phyloP scores from a whole-genome alignment of 1,284 basidiomycete species.

The Trametes polyzona region DNA sequence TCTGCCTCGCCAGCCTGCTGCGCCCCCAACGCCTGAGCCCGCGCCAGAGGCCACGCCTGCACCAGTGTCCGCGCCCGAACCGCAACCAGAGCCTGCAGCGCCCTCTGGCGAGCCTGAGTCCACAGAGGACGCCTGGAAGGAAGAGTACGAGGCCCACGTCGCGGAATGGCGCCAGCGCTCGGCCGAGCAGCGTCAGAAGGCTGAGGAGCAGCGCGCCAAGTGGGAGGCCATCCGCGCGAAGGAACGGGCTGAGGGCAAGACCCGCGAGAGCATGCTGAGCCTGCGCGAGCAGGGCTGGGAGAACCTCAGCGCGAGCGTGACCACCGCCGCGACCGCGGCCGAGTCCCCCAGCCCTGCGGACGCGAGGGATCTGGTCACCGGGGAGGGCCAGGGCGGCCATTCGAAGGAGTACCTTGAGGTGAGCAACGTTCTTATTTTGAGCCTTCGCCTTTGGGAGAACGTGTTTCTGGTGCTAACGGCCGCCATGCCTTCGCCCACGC shows the following conservation, averaged over 20 bases:
- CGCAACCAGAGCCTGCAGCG: not conserved
- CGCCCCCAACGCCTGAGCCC: constrained; percentile 20
- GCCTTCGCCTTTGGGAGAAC: not conserved
- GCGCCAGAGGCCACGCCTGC: constrained; percentile 19
- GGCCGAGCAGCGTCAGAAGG: constrained; percentile 74
- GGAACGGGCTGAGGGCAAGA: constrained; percentile 35
- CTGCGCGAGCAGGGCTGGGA: constrained; percentile 53
- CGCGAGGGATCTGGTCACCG: constrained; percentile 48
- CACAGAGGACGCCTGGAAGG: constrained; percentile 53
- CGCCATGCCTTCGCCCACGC: no score
- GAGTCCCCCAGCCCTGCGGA: constrained; percentile 43
- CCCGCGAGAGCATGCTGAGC: constrained; percentile 27
- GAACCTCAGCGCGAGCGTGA: constrained; percentile 43
- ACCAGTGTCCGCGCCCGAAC: constrained; percentile 10
- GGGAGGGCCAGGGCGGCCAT: constrained; percentile 44
- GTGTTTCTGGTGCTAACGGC: not conserved
- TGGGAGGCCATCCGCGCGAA: constrained; percentile 66
- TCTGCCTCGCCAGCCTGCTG: constrained; percentile 30
- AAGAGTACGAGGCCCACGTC: constrained; percentile 72
- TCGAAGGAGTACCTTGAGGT: constrained; percentile 34
- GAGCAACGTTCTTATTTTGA: constrained; percentile 6
- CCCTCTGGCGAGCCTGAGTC: constrained; percentile 20
- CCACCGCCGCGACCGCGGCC: constrained; percentile 22
- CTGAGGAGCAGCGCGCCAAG: constrained; percentile 70
- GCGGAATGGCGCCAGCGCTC: constrained; percentile 76